phyloP scores from a whole-genome alignment of 1,139 yeast species.

The Magnusiomyces magnusii region DNA sequence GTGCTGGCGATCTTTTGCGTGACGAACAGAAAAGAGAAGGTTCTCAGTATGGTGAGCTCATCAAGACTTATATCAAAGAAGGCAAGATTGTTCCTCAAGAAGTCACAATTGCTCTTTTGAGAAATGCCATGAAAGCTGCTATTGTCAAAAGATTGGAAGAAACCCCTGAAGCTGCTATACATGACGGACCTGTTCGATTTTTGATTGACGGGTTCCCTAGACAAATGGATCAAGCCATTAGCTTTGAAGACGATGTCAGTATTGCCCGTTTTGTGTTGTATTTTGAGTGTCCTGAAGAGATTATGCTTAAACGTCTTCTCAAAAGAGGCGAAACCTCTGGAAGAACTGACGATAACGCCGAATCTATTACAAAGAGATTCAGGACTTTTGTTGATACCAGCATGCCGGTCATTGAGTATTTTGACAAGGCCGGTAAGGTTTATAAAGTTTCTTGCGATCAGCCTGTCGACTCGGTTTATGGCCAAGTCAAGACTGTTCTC shows the following conservation, averaged over 20 bases:
- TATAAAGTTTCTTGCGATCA: constrained; percentile 72
- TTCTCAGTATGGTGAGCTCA: constrained; percentile 77
- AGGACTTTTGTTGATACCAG: constrained; percentile 79
- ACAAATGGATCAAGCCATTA: constrained; percentile 94
- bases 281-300: constrained; percentile 89
- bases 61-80: constrained; percentile 74
- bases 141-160: constrained; percentile 17
- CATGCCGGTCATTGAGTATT: constrained; percentile 90
- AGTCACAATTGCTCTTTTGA: constrained; percentile 75
- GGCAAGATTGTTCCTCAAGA: constrained; percentile 96
- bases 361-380: constrained; percentile 84
- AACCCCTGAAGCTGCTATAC: constrained; percentile 18
- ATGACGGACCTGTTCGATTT: constrained; percentile 53
- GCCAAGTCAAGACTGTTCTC: constrained; percentile 43
- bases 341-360: constrained; percentile 86
- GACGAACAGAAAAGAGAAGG: constrained; percentile 84
- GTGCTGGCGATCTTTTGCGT: constrained; percentile 92
- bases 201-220: constrained; percentile 96
- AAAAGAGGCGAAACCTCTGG: constrained; percentile 96
- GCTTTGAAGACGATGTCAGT: constrained; percentile 78
- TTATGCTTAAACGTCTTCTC: constrained; percentile 76
- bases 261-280: constrained; percentile 50
- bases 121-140: constrained; percentile 64
- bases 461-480: constrained; percentile 70
- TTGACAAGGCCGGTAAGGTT: constrained; percentile 66